Base-by-base conservation (phyloP, 2,329 filamentous ascomycete genomes). In the Trichoderma sp. region DNA sequence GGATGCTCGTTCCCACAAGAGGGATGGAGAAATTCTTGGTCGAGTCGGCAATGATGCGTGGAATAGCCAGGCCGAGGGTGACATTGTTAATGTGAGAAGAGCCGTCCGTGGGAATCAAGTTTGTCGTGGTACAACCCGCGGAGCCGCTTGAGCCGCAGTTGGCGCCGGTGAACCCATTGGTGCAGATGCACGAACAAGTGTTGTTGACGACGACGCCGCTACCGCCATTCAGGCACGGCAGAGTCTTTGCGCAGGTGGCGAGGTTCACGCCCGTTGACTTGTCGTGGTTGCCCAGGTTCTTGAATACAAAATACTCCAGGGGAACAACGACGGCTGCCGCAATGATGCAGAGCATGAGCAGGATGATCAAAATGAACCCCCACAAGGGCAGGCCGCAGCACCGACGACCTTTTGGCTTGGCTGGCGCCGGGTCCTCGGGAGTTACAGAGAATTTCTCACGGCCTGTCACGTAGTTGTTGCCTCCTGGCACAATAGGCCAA, bases 341-440 rank as follows among this genome's bases (percentile, higher is more conserved):
- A 71, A 98, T 88, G 31, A 97, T 87, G 75, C 93, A 86, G 53
- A 98, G 81, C 12, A 95, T 81, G 4, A 95, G 81, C 24, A 97
- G 83, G 18, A 90, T 72, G 12, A 91, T 81, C 0, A 95, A 81
- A 27, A 97, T 84, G 81, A 97, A 95, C 0, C 89, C 90, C 92
- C 94, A 97, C 18, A 93, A 82, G 3, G 95, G 93, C 79, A 98
- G 89, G 18, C 96, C 96, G 81, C 96, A 99, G 84, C 93, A 97
- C 74, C 90, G 90, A 53, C 93, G 90, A 14, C 87, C 83, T 31
- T 79, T 80, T 76, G 85, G 86, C 67, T 80, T 79, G 65, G 75
- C 75, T 14, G 74, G 77, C 64, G 81, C 79, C 41, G 82, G 82
- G 38, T 78, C 33, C 29, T 74, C 75, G 64, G 74, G 31, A 38